These are phyloP conservation scores for Cornus controversa DNA, from an alignment of 148 eudicot genomes.

Conservation along the genomic window DNA sequence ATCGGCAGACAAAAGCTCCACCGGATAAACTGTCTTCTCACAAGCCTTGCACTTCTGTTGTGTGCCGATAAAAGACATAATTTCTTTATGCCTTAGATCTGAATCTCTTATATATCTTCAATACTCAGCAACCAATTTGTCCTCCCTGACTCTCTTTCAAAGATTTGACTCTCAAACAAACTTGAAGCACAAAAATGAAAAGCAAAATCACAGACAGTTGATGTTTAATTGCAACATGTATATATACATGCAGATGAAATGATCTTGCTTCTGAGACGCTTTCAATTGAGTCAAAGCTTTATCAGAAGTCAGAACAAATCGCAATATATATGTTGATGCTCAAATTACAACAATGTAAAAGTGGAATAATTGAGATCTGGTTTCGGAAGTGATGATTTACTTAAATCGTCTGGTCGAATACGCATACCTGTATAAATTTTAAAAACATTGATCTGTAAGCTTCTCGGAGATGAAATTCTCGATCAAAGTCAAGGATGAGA, in stretches of 20 bases:
- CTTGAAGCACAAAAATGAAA: too few relatives aligned
- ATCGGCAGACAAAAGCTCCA: slow-evolving; percentile 83
- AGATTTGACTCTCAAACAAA: too few relatives aligned
- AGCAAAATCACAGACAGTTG: too few relatives aligned
- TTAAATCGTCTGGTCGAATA: too few relatives aligned
- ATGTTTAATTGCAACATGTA: background rate
- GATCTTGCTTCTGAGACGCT: background rate
- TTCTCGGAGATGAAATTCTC: background rate
- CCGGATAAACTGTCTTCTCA: slow-evolving; percentile 80
- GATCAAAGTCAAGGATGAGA: slow-evolving; percentile 5
- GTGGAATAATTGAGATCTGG: slow-evolving; percentile 1
- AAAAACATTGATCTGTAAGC: background rate
- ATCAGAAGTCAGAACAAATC: background rate
- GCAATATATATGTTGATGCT: too few relatives aligned
- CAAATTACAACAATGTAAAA: background rate
- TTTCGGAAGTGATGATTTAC: background rate
- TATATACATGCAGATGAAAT: background rate
- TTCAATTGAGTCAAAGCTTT: background rate
- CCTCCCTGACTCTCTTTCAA: too few relatives aligned
- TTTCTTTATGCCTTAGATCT: slow-evolving; percentile 9
- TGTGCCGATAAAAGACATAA: slow-evolving; percentile 79
- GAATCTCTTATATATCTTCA: too few relatives aligned
- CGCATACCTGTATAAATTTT: background rate
- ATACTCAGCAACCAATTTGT: too few relatives aligned
- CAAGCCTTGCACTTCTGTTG: slow-evolving; percentile 87